phyloP scores from a whole-genome alignment of 1,139 yeast genomes.

The Yamadazyma blattariae region DNA sequence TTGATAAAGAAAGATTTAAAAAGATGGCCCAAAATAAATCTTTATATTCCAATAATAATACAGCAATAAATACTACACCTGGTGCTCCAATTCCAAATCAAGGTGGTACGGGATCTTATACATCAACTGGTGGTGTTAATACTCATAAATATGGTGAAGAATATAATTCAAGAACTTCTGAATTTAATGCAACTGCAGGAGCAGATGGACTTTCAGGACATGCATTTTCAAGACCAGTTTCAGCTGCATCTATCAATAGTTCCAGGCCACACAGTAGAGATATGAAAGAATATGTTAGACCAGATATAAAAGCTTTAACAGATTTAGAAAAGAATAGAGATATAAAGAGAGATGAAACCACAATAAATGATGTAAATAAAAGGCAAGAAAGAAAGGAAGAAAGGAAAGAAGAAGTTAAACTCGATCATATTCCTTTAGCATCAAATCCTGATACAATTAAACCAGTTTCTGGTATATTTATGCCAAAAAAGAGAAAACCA shows the following conservation, averaged over 20 bases:
- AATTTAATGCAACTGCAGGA: neutral
- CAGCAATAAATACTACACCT: neutral
- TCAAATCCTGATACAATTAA: neutral
- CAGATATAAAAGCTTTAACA: no score
- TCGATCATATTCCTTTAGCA: no score
- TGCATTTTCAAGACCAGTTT: neutral
- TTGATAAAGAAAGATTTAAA: constrained; percentile 67
- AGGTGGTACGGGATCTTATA: neutral
- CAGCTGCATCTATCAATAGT: no score
- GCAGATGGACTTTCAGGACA: neutral
- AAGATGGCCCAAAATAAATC: constrained; percentile 6
- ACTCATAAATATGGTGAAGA: neutral
- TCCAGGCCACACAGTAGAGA: no score
- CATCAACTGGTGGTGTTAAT: neutral
- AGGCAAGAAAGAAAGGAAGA: no score
- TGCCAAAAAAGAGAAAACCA: constrained; percentile 9
- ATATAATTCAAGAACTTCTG: neutral
- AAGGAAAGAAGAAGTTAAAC: no score
- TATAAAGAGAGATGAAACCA: no score
- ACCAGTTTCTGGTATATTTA: constrained; percentile 7
- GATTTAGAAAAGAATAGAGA: no score
- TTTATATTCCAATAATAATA: neutral
- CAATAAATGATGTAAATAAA: no score
- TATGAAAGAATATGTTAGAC: no score
- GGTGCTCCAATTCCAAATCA: constrained; percentile 1